phyloP scores from a whole-genome alignment of 768 basidiomycete species.

The Rhizopogon vinicolor region DNA sequence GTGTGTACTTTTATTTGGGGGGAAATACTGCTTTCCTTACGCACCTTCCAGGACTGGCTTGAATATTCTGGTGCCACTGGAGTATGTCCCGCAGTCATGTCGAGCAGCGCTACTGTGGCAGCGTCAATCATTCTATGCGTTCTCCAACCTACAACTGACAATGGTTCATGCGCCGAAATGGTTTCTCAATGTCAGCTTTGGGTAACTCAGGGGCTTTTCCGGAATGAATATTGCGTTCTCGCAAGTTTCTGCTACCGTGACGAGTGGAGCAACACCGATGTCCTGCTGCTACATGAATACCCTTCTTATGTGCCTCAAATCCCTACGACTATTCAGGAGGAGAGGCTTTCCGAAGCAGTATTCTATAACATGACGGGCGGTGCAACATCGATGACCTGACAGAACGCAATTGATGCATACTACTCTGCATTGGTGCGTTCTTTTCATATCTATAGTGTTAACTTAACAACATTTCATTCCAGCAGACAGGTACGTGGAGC shows the following conservation, averaged over 20 bases:
- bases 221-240: slow-evolving; percentile 19
- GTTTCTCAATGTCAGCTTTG: slow-evolving; percentile 12
- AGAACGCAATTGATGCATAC: slow-evolving; percentile 17
- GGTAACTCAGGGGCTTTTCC: slow-evolving; percentile 17
- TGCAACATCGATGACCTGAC: slow-evolving; percentile 13
- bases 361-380: slow-evolving; percentile 18
- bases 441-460: neutral
- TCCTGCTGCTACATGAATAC: slow-evolving; percentile 13
- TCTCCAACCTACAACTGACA: slow-evolving; percentile 16
- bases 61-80: slow-evolving; percentile 16
- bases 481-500: slow-evolving; percentile 13
- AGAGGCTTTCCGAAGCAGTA: slow-evolving; percentile 11
- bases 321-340: slow-evolving; percentile 10
- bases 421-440: slow-evolving; percentile 13
- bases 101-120: slow-evolving; percentile 7
- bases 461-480: neutral
- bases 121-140: slow-evolving; percentile 8
- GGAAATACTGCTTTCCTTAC: neutral
- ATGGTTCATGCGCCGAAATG: slow-evolving; percentile 17
- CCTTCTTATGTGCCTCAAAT: neutral
- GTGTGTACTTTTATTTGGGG: neutral
- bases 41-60: slow-evolving; percentile 16
- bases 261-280: slow-evolving; percentile 16
- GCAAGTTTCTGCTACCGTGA: slow-evolving; percentile 22
- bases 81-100: slow-evolving; percentile 11